Percentiles rank a stretch among this genome's conserved stretches.
Evolutionary conservation across 2,329 filamentous ascomycete species (phyloP).

Genomic region (Fusarium sp.): DNA sequence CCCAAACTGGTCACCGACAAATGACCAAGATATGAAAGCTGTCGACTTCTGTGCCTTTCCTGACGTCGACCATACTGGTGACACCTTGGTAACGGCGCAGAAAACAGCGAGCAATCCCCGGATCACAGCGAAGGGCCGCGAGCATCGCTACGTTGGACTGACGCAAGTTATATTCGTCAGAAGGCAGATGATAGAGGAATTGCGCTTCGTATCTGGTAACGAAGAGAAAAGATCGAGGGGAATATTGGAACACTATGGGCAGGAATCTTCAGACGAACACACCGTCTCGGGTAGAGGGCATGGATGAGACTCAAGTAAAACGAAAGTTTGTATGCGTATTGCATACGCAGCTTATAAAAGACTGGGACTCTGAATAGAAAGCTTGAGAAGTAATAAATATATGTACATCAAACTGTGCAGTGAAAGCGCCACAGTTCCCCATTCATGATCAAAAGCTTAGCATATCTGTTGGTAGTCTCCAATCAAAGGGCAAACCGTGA

Average conservation of each 20-base stretch:
- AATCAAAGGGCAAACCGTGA: not conserved
- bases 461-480: not conserved
- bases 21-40: not conserved
- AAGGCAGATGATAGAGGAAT: not conserved
- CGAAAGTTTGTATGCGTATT: too few relatives aligned
- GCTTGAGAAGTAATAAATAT: too few relatives aligned
- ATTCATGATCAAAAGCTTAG: not conserved
- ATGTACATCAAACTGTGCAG: too few relatives aligned
- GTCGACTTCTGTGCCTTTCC: not conserved
- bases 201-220: accelerated
- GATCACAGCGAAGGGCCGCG: accelerated
- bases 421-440: too few relatives aligned
- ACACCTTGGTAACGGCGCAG: not conserved
- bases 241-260: not conserved
- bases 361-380: too few relatives aligned
- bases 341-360: too few relatives aligned
- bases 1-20: not conserved
- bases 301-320: too few relatives aligned
- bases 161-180: not conserved
- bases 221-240: not conserved
- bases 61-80: accelerated
- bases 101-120: not conserved
- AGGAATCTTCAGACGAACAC: not conserved
- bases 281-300: too few relatives aligned
- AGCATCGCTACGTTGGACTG: not conserved